phyloP scores from a whole-genome alignment of 108 stramenopile genomes.

The Cyclotella kingstonii region DNA sequence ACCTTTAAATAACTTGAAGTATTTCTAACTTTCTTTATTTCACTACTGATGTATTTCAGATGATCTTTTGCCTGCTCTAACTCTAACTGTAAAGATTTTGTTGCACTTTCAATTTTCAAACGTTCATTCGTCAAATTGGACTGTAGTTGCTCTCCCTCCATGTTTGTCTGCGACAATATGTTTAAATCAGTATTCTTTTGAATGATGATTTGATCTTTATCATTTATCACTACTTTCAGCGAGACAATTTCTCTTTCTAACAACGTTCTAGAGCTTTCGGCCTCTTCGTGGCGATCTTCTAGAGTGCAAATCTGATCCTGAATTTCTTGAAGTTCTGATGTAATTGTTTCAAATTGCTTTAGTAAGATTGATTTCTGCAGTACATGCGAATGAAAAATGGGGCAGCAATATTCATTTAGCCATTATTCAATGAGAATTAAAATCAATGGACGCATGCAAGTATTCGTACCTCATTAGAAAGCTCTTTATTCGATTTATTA shows the following conservation, averaged over 20 bases:
- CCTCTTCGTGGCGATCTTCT: background rate
- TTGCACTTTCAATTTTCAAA: background rate
- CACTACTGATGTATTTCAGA: background rate
- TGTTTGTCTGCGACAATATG: background rate
- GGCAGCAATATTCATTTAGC: too few relatives aligned
- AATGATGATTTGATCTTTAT: background rate
- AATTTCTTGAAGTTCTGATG: background rate
- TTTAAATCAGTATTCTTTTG: background rate
- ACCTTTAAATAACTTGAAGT: background rate
- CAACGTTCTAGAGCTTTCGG: background rate
- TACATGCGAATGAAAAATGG: background rate
- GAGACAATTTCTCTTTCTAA: background rate
- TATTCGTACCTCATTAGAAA: conserved; percentile 3
- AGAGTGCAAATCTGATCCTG: background rate
- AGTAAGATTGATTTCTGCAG: conserved; percentile 1
- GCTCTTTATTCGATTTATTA: background rate
- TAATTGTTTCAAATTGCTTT: background rate
- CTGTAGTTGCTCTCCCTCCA: conserved; percentile 4
- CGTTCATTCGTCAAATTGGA: background rate
- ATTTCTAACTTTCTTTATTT: background rate
- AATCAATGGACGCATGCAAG: background rate
- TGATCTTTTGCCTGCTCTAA: background rate
- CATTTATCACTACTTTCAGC: background rate
- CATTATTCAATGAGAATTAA: background rate
- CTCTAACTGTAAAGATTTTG: background rate